Percentiles rank a stretch among this genome's conserved stretches.
Conservation (phyloP, 495 filamentous ascomycete species). For the Penicillium antarcticum region DNA sequence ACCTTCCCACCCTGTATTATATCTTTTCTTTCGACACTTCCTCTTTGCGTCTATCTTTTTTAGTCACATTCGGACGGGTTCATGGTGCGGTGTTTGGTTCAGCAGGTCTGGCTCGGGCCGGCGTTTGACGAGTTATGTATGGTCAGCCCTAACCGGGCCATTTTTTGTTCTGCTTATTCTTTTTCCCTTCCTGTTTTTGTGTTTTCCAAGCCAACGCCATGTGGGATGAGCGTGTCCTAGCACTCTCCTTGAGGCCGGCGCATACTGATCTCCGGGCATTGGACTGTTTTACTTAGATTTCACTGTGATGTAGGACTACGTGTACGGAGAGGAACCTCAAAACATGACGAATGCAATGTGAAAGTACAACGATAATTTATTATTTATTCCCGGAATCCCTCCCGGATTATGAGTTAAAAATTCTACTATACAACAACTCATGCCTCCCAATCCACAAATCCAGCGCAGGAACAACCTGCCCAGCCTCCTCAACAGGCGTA, state of each 20-base stretch:
- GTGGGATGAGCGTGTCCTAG: conserved; percentile 9
- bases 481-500: conserved; percentile 68
- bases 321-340: conserved; percentile 7
- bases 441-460: conserved; percentile 95
- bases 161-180: conserved; percentile 9
- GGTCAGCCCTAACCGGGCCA: conserved; percentile 5
- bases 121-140: conserved; percentile 35
- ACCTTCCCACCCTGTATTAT: conserved; percentile 35
- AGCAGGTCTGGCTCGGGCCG: conserved; percentile 35
- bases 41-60: conserved; percentile 15
- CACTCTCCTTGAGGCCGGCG: conserved; percentile 11
- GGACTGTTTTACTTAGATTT: conserved; percentile 14
- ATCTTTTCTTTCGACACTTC: conserved; percentile 21
- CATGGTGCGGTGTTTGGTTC: conserved; percentile 45
- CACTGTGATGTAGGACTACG: conserved; percentile 38
- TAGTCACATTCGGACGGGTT: conserved; percentile 32
- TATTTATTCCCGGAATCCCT: background rate
- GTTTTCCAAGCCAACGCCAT: background rate
- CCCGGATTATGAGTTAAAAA: conserved; percentile 72
- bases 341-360: conserved; percentile 19
- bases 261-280: conserved; percentile 13
- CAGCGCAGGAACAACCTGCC: conserved; percentile 81
- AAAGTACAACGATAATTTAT: background rate
- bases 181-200: conserved; percentile 13
- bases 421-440: conserved; percentile 91